Evolutionary conservation across 75 land plant species (phyloP).

Genomic region (Cryptomeria japonica): DNA sequence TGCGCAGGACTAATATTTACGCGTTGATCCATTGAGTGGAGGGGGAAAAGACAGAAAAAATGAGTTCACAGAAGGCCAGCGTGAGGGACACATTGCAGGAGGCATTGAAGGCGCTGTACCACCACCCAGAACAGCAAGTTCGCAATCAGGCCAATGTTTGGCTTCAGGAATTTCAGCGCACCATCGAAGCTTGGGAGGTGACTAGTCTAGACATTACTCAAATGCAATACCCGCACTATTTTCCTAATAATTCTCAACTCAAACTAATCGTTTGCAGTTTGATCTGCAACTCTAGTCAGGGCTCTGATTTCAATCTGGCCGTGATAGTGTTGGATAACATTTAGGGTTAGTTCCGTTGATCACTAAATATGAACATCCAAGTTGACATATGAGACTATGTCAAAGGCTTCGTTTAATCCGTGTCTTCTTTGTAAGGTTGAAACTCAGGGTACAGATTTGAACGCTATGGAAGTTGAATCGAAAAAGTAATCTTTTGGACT

Average conservation of each 20-base stretch:
- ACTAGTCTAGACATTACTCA: neutral
- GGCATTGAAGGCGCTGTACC: constrained; percentile 91
- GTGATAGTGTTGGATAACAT: neutral
- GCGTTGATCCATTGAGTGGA: neutral
- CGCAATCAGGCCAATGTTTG: constrained; percentile 87
- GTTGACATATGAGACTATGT: neutral
- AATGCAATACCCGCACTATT: neutral
- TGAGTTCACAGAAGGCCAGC: constrained; percentile 1
- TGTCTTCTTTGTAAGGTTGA: neutral
- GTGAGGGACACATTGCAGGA: constrained; percentile 65
- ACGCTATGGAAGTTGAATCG: neutral
- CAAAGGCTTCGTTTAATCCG: neutral
- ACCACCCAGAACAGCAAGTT: constrained; percentile 79
- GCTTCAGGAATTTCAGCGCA: constrained; percentile 95
- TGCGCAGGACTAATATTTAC: no score
- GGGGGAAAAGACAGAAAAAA: neutral
- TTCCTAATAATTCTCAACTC: neutral
- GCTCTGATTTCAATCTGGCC: neutral
- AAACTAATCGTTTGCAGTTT: neutral
- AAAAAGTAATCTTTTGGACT: neutral
- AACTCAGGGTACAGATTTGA: neutral
- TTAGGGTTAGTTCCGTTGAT: neutral
- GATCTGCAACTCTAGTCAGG: neutral
- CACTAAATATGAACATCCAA: neutral
- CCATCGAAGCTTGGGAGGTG: constrained; percentile 96